phyloP scores from a whole-genome alignment of 768 basidiomycete genomes.

The Suillus brevipes region DNA sequence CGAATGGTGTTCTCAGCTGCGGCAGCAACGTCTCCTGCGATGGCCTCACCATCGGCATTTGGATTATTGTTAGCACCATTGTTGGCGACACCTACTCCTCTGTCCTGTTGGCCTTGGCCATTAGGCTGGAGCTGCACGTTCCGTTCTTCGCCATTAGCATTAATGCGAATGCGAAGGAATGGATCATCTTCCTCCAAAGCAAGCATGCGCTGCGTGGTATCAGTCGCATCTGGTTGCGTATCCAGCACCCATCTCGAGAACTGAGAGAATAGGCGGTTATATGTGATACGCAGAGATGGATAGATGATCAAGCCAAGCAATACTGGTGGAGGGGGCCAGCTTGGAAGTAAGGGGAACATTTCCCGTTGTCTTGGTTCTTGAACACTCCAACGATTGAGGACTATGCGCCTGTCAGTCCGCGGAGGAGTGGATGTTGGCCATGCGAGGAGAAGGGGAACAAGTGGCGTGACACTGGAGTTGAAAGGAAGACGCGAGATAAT shows the following conservation, averaged over 20 bases:
- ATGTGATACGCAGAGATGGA: constrained; percentile 47
- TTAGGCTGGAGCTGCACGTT: constrained; percentile 15
- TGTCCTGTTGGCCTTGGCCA: constrained; percentile 14
- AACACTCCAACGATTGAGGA: constrained; percentile 12
- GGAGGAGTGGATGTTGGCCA: constrained; percentile 33
- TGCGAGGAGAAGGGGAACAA: constrained; percentile 25
- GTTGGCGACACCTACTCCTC: constrained; percentile 12
- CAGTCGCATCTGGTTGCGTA: constrained; percentile 22
- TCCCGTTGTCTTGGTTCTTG: constrained; percentile 12
- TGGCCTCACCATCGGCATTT: constrained; percentile 11
- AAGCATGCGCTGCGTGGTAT: constrained; percentile 21
- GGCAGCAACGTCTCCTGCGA: constrained; percentile 37
- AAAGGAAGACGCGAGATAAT: constrained; percentile 58
- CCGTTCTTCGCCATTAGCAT: constrained; percentile 35
- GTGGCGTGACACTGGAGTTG: constrained; percentile 26
- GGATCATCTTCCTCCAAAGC: constrained; percentile 30
- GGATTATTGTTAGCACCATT: constrained; percentile 14
- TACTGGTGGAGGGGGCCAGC: constrained; percentile 64
- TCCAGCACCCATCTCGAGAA: constrained; percentile 48
- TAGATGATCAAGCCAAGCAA: constrained; percentile 53
- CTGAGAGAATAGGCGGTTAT: constrained; percentile 41
- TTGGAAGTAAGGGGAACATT: constrained; percentile 30
- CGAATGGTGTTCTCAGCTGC: constrained; percentile 62
- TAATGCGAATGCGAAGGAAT: constrained; percentile 29
- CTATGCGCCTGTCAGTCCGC: constrained; percentile 8